A percentile compares a stretch with the other conserved stretches of the same genome.
These are phyloP conservation scores for Colletotrichum costaricense DNA, from an alignment of 2,329 filamentous ascomycete genomes.

Conservation along the genomic window DNA sequence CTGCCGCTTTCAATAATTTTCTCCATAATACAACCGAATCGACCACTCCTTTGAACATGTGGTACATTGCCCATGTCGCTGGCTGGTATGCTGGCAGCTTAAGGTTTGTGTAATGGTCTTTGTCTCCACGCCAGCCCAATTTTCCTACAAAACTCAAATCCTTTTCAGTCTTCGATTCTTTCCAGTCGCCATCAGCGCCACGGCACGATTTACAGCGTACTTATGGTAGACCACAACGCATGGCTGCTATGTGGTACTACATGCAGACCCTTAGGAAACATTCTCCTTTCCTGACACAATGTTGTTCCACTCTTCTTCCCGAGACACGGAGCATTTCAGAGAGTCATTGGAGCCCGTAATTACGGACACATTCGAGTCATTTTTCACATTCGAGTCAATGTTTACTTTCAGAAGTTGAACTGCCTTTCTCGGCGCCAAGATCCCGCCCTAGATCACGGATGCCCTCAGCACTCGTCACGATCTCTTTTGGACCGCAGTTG, in stretches of 20 bases:
- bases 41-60: background rate
- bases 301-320: too few relatives aligned
- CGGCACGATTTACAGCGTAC: background rate
- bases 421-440: background rate
- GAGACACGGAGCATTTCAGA: too few relatives aligned
- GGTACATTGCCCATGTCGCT: background rate
- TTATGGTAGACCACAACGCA: background rate
- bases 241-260: background rate
- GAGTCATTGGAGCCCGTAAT: background rate
- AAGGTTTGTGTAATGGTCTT: background rate
- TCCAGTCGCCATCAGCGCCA: background rate
- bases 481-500: background rate
- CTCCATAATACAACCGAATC: background rate
- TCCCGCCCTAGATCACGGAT: background rate
- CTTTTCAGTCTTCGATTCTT: background rate
- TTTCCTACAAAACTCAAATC: background rate
- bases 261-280: background rate
- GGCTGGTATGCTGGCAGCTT: background rate
- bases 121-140: background rate
- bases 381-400: background rate
- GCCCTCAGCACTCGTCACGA: background rate
- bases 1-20: background rate
- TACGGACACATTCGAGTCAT: background rate
- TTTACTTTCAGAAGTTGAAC: background rate
- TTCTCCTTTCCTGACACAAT: background rate